These are phyloP conservation scores for Castanopsis chinensis DNA, from an alignment of 306 rosid species.

Conservation along the genomic window DNA sequence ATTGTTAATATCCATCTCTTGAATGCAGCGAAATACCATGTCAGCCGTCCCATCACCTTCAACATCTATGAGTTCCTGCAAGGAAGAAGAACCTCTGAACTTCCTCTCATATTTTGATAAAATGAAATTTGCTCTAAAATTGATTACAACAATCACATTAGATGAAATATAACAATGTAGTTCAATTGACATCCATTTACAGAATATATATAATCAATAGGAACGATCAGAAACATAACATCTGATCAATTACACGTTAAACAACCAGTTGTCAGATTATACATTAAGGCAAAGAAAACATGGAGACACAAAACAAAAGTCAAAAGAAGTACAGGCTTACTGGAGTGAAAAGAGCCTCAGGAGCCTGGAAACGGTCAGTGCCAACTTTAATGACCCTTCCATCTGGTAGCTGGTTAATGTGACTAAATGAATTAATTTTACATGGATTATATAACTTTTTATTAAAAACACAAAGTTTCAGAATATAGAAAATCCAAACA, in stretches of 20 bases:
- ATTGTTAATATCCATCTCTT: conserved; percentile 99
- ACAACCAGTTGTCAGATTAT: neutral
- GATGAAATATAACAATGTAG: neutral
- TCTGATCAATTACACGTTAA: neutral
- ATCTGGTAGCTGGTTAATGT: conserved; percentile 82
- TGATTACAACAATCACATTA: neutral
- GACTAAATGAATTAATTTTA: conserved; percentile 3
- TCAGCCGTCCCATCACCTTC: conserved; percentile 99
- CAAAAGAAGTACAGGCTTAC: conserved; percentile 47
- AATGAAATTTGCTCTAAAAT: neutral
- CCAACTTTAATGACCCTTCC: conserved; percentile 99
- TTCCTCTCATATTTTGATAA: conserved; percentile 14
- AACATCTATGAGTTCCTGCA: conserved; percentile 92
- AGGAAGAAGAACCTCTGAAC: conserved; percentile 7
- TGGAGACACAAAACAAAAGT: conserved; percentile 9
- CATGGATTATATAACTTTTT: neutral
- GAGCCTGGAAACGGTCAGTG: conserved; percentile 98
- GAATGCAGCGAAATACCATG: conserved; percentile 99
- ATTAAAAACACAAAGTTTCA: too few relatives aligned
- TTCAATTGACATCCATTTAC: neutral
- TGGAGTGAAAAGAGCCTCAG: conserved; percentile 98
- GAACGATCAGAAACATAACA: neutral
- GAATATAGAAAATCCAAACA: too few relatives aligned
- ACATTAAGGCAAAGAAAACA: neutral
- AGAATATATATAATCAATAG: neutral